These are phyloP conservation scores for Porpolomopsis calyptriformis DNA, from an alignment of 768 basidiomycete genomes.

Conservation along the genomic window DNA sequence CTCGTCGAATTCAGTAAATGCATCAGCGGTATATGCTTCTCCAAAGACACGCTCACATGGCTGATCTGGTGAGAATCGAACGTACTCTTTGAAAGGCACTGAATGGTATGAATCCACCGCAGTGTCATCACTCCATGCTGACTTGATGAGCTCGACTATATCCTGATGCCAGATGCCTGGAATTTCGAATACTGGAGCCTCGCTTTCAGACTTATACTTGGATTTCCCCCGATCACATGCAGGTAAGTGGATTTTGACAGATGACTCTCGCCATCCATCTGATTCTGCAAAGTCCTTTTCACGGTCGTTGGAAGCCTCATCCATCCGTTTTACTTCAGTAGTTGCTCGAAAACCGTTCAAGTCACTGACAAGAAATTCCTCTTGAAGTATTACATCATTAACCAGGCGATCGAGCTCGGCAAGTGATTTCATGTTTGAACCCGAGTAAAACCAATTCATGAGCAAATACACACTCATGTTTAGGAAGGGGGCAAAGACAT, in stretches of 20 bases:
- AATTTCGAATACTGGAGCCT: slow-evolving; percentile 13
- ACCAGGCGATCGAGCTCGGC: slow-evolving; percentile 19
- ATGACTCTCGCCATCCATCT: slow-evolving; percentile 14
- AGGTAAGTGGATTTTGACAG: slow-evolving; percentile 22
- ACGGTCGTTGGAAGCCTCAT: neutral
- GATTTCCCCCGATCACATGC: slow-evolving; percentile 5
- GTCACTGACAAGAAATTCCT: slow-evolving; percentile 14
- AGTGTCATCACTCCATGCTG: slow-evolving; percentile 4
- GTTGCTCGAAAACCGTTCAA: slow-evolving; percentile 13
- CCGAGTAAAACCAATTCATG: slow-evolving; percentile 22
- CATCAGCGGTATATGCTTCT: slow-evolving; percentile 13
- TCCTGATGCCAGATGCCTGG: slow-evolving; percentile 15
- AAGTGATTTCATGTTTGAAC: slow-evolving; percentile 19
- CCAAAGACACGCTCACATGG: slow-evolving; percentile 9
- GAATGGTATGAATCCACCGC: slow-evolving; percentile 10
- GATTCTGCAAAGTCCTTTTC: slow-evolving; percentile 9
- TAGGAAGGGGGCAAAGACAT: slow-evolving; percentile 15
- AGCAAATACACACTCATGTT: slow-evolving; percentile 18
- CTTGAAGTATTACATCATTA: slow-evolving; percentile 15
- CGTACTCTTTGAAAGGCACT: slow-evolving; percentile 9
- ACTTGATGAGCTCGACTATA: slow-evolving; percentile 13
- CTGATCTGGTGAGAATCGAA: slow-evolving; percentile 1
- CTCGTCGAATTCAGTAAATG: slow-evolving; percentile 7
- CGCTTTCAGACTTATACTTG: slow-evolving; percentile 10
- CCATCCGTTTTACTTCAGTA: slow-evolving; percentile 11